These are phyloP conservation scores for Aspergillus ostianus DNA, from an alignment of 495 filamentous ascomycete species.

Conservation along the genomic window DNA sequence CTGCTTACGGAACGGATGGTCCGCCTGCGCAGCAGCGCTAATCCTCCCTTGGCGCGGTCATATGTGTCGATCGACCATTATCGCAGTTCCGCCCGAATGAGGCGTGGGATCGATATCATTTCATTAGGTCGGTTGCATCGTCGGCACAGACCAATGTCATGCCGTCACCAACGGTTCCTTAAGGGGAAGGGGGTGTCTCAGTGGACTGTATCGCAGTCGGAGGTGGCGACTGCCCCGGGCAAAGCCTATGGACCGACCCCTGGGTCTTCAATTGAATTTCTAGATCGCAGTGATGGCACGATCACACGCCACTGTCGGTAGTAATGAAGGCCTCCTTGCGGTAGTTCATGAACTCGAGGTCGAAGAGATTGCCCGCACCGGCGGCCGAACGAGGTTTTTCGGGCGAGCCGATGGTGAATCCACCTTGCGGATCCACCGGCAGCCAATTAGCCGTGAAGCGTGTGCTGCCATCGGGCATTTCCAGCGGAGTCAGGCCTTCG, in stretches of 20 bases:
- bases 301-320: background rate
- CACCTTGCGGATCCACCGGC: conserved; percentile 36
- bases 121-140: background rate
- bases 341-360: conserved; percentile 1
- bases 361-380: background rate
- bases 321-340: conserved; percentile 14
- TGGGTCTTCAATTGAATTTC: background rate
- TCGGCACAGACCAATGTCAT: background rate
- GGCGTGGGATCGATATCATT: background rate
- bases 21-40: background rate
- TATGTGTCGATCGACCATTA: background rate
- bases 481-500: conserved; percentile 27
- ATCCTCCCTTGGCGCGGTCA: background rate
- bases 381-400: background rate
- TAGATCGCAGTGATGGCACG: background rate
- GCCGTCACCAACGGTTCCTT: background rate
- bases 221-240: background rate
- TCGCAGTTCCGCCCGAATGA: background rate
- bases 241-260: background rate
- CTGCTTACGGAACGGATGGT: background rate
- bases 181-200: background rate
- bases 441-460: conserved; percentile 39
- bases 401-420: conserved; percentile 30
- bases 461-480: conserved; percentile 41
- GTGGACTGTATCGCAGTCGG: background rate